A percentile compares a stretch with the other conserved stretches of the same genome.
Conservation (phyloP, 2,329 filamentous ascomycete species). For the Stemphylium lycopersici region DNA sequence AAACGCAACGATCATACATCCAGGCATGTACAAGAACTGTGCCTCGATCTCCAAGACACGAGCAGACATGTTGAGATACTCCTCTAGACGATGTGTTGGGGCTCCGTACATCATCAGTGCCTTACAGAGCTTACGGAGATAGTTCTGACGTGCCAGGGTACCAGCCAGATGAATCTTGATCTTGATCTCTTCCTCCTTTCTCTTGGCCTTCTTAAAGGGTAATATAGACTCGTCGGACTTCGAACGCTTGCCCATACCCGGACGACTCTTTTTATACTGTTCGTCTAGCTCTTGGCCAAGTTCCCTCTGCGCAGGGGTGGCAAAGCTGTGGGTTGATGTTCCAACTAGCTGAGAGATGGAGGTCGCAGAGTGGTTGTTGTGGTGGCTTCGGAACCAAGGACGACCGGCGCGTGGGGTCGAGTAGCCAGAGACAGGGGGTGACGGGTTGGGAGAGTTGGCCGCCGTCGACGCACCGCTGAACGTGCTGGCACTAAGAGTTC, state of each 20-base stretch:
- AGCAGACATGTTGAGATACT: constrained; percentile 89
- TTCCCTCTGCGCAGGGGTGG: constrained; percentile 49
- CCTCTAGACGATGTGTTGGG: constrained; percentile 87
- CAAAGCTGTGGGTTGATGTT: constrained; percentile 51
- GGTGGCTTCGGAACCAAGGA: constrained; percentile 47
- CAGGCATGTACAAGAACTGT: constrained; percentile 88
- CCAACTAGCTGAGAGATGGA: constrained; percentile 54
- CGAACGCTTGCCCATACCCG: constrained; percentile 45
- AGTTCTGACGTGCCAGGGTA: constrained; percentile 79
- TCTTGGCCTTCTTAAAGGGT: constrained; percentile 43
- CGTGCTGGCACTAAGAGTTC: constrained; percentile 34
- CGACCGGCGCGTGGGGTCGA: constrained; percentile 47
- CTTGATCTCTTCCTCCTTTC: constrained; percentile 59
- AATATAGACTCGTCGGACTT: constrained; percentile 49
- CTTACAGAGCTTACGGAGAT: constrained; percentile 82
- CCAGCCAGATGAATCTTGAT: constrained; percentile 68
- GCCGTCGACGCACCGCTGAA: constrained; percentile 44
- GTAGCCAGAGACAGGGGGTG: constrained; percentile 52
- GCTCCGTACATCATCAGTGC: constrained; percentile 90
- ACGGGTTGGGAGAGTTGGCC: constrained; percentile 46
- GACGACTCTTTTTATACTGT: constrained; percentile 48
- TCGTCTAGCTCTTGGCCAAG: constrained; percentile 52
- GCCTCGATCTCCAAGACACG: constrained; percentile 87
- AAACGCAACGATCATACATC: constrained; percentile 94
- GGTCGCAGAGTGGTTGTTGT: constrained; percentile 46